These are phyloP conservation scores for Pseudotsuga menziesii DNA, from an alignment of 75 land plant species.

Conservation along the genomic window DNA sequence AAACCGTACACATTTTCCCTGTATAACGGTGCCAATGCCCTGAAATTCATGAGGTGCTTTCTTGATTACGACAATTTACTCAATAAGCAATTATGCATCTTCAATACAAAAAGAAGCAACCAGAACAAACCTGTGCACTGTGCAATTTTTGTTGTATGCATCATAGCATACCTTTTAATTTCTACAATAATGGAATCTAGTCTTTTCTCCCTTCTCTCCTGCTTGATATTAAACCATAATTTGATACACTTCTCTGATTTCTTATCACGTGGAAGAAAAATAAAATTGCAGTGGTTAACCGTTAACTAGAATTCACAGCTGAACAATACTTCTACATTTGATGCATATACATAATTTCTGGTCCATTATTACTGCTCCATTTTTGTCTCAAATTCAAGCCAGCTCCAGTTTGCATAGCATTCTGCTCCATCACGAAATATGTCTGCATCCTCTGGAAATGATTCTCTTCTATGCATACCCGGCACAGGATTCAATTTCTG, in stretches of 20 bases:
- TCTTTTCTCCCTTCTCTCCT: neutral
- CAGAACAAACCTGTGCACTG: too few relatives aligned
- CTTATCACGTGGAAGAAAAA: neutral
- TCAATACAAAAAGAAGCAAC: too few relatives aligned
- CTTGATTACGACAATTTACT: too few relatives aligned
- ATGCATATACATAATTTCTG: neutral
- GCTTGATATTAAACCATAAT: neutral
- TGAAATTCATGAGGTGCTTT: too few relatives aligned
- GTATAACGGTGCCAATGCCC: too few relatives aligned
- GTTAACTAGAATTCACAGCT: neutral
- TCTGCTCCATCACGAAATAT: constrained; percentile 41
- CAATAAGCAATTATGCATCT: too few relatives aligned
- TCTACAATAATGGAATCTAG: neutral
- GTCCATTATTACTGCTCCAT: neutral
- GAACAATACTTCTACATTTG: neutral
- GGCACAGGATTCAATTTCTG: constrained; percentile 31
- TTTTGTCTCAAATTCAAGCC: constrained; percentile 61
- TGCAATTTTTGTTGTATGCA: neutral
- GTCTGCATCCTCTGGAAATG: constrained; percentile 18
- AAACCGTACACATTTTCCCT: too few relatives aligned
- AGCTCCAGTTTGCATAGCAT: constrained; percentile 63
- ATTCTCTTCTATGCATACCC: constrained; percentile 8
- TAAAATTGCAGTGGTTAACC: neutral
- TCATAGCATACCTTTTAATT: neutral
- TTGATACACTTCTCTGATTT: neutral